A percentile compares a stretch with the other conserved stretches of the same genome.
Evolutionary conservation across 2,329 filamentous ascomycete genomes (phyloP).

Genomic region (Akanthomyces lecanii): DNA sequence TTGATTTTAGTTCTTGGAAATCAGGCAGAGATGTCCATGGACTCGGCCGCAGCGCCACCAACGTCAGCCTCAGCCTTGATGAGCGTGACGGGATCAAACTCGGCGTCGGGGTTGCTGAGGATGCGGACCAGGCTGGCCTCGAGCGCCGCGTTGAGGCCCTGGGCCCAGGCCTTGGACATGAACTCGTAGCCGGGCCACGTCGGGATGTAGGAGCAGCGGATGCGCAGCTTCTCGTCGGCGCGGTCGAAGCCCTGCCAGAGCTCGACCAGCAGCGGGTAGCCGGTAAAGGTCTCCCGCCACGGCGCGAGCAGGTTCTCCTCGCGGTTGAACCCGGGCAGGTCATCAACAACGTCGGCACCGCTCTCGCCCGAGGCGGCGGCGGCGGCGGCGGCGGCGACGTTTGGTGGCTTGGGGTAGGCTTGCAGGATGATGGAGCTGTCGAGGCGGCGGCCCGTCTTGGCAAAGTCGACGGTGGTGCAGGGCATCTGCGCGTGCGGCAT

Average conservation of each 20-base stretch:
- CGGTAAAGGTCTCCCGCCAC: constrained; percentile 17
- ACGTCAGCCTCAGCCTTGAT: neutral
- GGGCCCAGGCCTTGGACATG: constrained; percentile 12
- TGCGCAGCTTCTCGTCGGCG: constrained; percentile 10
- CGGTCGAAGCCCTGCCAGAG: constrained; percentile 12
- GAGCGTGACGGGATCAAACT: constrained; percentile 9
- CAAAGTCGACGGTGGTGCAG: constrained; percentile 17
- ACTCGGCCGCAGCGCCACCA: neutral
- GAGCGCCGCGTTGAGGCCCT: constrained; percentile 11
- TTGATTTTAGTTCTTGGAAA: too few relatives aligned
- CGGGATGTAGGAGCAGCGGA: constrained; percentile 12
- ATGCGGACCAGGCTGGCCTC: constrained; percentile 15
- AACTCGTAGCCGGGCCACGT: constrained; percentile 16
- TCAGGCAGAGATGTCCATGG: constrained; percentile 6
- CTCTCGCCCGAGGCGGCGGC: neutral
- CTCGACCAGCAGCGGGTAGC: constrained; percentile 15
- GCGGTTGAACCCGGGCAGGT: constrained; percentile 18
- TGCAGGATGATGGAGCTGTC: constrained; percentile 18
- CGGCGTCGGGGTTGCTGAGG: constrained; percentile 10
- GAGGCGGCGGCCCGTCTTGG: constrained; percentile 15
- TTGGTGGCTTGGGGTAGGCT: constrained; percentile 11
- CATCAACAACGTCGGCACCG: neutral
- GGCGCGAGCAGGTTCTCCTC: constrained; percentile 17
- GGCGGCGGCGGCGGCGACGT: neutral
- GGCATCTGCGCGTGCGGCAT: constrained; percentile 18